Conservation (phyloP, 768 basidiomycete genomes). For the Leccinum sublutescens region DNA sequence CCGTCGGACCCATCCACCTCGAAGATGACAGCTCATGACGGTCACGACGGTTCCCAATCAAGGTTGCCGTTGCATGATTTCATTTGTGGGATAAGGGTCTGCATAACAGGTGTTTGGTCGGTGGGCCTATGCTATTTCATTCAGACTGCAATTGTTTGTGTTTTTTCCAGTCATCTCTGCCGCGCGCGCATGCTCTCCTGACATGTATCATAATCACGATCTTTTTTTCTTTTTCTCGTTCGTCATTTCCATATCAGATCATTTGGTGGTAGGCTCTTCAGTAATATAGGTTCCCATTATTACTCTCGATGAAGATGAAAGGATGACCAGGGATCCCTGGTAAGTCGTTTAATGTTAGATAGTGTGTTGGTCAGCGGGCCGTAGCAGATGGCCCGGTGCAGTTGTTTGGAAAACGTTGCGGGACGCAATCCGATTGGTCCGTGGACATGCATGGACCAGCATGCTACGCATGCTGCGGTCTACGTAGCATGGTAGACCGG, state of each 20-base stretch:
- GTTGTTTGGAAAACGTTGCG: not conserved
- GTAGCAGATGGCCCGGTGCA: too few species aligned
- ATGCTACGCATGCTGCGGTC: not conserved
- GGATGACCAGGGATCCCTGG: not conserved
- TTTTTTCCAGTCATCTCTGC: conserved; percentile 1
- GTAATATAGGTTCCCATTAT: not conserved
- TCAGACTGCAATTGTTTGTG: conserved; percentile 5
- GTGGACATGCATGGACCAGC: not conserved
- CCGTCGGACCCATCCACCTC: conserved; percentile 25
- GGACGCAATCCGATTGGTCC: not conserved
- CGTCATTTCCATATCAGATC: not conserved
- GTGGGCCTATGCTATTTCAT: not conserved
- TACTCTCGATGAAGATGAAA: not conserved
- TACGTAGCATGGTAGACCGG: not conserved
- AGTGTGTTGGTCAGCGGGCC: not conserved
- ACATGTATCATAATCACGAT: not conserved
- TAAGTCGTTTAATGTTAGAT: not conserved
- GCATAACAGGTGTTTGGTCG: not conserved
- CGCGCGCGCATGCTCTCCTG: not conserved
- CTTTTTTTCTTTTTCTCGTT: not conserved
- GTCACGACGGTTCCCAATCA: not conserved
- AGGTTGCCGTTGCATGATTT: not conserved
- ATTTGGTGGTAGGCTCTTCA: not conserved
- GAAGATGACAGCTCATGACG: conserved; percentile 11
- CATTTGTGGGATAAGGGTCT: not conserved